Conservation (phyloP, 1,284 basidiomycete species). For the Porogramme epimiltina region DNA sequence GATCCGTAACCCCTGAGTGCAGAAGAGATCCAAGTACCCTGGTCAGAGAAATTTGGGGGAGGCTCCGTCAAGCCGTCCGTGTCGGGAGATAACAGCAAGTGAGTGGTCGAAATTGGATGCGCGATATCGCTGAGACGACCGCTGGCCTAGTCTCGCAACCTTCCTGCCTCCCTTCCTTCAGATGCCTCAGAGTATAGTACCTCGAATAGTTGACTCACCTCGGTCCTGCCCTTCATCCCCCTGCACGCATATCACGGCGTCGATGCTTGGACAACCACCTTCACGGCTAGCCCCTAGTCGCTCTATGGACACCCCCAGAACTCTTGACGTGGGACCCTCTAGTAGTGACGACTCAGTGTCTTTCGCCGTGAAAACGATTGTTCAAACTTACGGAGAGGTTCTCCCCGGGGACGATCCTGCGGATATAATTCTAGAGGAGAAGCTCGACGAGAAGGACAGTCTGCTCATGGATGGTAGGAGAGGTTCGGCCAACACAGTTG, state of each 20-base stretch:
- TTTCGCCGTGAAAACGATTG: constrained; percentile 12
- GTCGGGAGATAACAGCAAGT: constrained; percentile 14
- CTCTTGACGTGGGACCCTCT: background rate
- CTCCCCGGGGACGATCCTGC: constrained; percentile 30
- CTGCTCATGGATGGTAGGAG: constrained; percentile 54
- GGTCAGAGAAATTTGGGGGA: constrained; percentile 24
- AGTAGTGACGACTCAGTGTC: constrained; percentile 15
- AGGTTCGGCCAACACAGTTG: too few species aligned
- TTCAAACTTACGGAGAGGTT: constrained; percentile 15
- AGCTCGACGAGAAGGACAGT: constrained; percentile 50
- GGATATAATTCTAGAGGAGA: constrained; percentile 52
- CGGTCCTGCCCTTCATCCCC: constrained; percentile 34
- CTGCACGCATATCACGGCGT: constrained; percentile 32
- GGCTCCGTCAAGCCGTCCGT: constrained; percentile 24
- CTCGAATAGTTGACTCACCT: constrained; percentile 30
- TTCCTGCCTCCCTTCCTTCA: constrained; percentile 37
- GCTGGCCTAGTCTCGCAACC: constrained; percentile 29
- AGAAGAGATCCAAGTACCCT: constrained; percentile 40
- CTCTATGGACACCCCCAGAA: background rate
- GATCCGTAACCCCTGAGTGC: background rate
- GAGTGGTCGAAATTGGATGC: constrained; percentile 16
- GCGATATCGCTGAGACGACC: background rate
- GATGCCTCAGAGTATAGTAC: constrained; percentile 8
- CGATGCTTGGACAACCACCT: constrained; percentile 43
- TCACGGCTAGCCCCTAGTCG: too few species aligned